Percentiles rank a stretch among this genome's conserved stretches.
Conservation (phyloP, 257 asterid species). For the Solanum virginianum region DNA sequence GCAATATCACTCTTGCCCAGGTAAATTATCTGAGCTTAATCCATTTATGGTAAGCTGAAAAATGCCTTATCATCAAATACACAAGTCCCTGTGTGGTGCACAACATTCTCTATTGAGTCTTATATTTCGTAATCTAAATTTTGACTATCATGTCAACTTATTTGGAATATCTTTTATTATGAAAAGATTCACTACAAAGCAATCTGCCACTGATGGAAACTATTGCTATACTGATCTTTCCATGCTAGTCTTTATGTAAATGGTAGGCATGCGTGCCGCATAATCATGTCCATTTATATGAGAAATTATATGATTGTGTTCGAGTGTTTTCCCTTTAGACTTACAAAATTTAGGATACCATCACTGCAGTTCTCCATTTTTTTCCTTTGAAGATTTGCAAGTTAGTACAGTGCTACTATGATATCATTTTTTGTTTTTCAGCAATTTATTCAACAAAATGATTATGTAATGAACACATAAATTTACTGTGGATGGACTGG, state of each 20-base stretch:
- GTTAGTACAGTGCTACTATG: background rate
- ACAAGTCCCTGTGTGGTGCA: background rate
- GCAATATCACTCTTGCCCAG: constrained; percentile 98
- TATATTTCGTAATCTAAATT: background rate
- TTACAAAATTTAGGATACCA: background rate
- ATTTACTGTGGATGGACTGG: background rate
- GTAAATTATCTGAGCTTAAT: constrained; percentile 17
- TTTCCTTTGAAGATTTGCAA: background rate
- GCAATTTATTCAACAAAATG: background rate
- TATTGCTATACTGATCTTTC: background rate
- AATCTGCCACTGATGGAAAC: background rate
- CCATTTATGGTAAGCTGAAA: background rate
- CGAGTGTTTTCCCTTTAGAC: background rate
- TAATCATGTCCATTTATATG: background rate
- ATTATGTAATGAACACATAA: background rate
- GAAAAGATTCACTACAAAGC: background rate
- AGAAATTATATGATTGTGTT: background rate
- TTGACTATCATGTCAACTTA: background rate
- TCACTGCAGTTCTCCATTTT: background rate
- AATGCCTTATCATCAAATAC: background rate
- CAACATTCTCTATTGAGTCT: background rate
- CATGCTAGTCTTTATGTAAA: background rate
- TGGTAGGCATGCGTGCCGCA: background rate
- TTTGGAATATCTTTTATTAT: background rate
- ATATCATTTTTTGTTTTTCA: background rate